Conservation (phyloP, 1,139 yeast species). For the Hansenula sp. region DNA sequence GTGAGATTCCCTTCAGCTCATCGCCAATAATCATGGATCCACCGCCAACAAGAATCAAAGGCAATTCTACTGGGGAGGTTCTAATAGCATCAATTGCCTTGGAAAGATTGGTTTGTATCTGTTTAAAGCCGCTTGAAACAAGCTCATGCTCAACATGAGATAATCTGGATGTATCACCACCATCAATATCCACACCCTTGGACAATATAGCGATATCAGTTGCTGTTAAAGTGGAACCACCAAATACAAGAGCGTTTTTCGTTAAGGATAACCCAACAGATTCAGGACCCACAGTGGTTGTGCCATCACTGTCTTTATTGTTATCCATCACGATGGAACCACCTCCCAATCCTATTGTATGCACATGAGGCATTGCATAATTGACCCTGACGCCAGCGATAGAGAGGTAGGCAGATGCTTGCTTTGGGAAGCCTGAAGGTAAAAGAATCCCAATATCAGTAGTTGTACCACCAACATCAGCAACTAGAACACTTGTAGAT, state of each 20-base stretch:
- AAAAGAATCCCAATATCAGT: slow-evolving; percentile 35
- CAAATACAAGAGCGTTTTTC: slow-evolving; percentile 28
- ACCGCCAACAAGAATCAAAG: slow-evolving; percentile 38
- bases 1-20: slow-evolving; percentile 30
- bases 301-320: slow-evolving; percentile 8
- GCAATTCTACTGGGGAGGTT: slow-evolving; percentile 33
- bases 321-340: slow-evolving; percentile 34
- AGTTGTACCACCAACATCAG: slow-evolving; percentile 39
- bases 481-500: slow-evolving; percentile 27
- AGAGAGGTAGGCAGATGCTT: slow-evolving; percentile 32
- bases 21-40: slow-evolving; percentile 35
- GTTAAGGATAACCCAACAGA: slow-evolving; percentile 33
- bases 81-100: slow-evolving; percentile 32
- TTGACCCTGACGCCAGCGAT: slow-evolving; percentile 41
- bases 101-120: background rate
- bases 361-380: slow-evolving; percentile 41
- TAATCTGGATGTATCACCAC: slow-evolving; percentile 13
- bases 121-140: slow-evolving; percentile 18
- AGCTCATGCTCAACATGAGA: slow-evolving; percentile 16
- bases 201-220: slow-evolving; percentile 29
- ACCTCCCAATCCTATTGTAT: slow-evolving; percentile 40
- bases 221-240: slow-evolving; percentile 31
- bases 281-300: slow-evolving; percentile 24
- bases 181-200: slow-evolving; percentile 6
- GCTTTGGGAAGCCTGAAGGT: slow-evolving; percentile 37